Evolutionary conservation across 2,329 filamentous ascomycete genomes (phyloP).

Genomic region (Sporothrix dimorphospora): DNA sequence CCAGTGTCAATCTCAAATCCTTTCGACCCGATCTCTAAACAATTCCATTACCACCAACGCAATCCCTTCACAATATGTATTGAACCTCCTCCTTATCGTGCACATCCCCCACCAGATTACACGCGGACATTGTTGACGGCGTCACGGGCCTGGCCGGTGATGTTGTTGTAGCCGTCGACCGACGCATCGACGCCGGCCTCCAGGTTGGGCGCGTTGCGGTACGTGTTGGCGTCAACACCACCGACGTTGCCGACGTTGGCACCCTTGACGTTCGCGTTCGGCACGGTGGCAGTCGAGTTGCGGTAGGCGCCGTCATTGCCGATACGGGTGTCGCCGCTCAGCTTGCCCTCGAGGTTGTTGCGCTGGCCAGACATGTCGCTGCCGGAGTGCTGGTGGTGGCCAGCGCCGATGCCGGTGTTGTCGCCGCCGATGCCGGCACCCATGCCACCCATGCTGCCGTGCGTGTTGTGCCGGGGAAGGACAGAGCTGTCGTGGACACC

Average conservation of each 20-base stretch:
- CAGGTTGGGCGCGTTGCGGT: conserved; percentile 21
- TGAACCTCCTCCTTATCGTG: background rate
- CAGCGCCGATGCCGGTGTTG: background rate
- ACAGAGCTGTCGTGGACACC: background rate
- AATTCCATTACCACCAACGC: conserved; percentile 39
- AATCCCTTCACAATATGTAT: background rate
- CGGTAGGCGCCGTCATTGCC: background rate
- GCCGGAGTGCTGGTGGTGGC: conserved; percentile 23
- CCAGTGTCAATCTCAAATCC: background rate
- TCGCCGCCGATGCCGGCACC: background rate
- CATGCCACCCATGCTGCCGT: conserved; percentile 16
- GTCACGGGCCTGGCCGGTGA: background rate
- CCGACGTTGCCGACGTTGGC: background rate
- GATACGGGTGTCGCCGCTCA: conserved; percentile 31
- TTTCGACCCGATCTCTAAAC: background rate
- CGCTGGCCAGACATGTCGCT: conserved; percentile 16
- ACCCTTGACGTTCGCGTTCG: background rate
- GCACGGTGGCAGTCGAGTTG: background rate
- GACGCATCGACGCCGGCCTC: conserved; percentile 17
- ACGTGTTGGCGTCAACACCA: background rate
- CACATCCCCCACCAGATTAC: background rate
- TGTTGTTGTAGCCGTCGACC: background rate
- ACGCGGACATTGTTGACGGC: background rate
- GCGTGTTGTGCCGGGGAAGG: background rate
- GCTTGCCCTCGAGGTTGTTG: conserved; percentile 25